Conservation (phyloP, 306 rosid species). For the Sicyos edulis region DNA sequence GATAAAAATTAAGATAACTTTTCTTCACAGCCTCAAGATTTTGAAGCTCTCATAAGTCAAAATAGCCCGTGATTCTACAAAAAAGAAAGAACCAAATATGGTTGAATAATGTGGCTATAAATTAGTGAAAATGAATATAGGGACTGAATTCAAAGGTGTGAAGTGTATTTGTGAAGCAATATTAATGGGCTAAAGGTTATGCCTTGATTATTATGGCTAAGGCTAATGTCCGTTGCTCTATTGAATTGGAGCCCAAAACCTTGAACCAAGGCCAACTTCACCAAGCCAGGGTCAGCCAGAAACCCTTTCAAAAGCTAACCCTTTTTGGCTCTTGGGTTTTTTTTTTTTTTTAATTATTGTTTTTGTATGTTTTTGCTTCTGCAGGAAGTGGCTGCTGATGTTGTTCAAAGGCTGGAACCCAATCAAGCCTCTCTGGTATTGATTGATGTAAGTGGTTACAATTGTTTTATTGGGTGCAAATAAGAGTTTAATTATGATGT, state of each 20-base stretch:
- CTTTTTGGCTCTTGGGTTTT: neutral
- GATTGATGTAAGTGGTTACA: constrained; percentile 33
- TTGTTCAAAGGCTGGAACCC: constrained; percentile 49
- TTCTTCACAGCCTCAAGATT: neutral
- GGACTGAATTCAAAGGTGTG: neutral
- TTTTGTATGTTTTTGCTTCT: neutral
- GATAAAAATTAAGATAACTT: neutral
- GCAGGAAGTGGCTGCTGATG: constrained; percentile 83
- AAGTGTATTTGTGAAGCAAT: neutral
- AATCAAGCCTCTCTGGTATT: constrained; percentile 49
- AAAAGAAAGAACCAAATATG: too few relatives aligned
- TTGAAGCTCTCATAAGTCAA: neutral
- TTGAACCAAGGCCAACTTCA: constrained; percentile 49
- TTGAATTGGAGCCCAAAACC: constrained; percentile 79
- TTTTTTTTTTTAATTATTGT: neutral
- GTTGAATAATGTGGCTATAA: neutral
- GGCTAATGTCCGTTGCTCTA: constrained; percentile 49
- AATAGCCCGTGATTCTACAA: constrained; percentile 5
- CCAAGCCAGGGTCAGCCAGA: constrained; percentile 52
- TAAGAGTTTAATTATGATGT: too few relatives aligned
- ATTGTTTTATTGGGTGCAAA: too few relatives aligned
- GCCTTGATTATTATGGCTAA: constrained; percentile 32
- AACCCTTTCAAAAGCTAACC: neutral
- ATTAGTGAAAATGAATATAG: neutral
- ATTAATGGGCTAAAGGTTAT: constrained; percentile 1